Evolutionary conservation across 2,329 filamentous ascomycete genomes (phyloP), one percentile per base, ranked within the genome.

Genomic region (Penicillium oxalicum): DNA sequence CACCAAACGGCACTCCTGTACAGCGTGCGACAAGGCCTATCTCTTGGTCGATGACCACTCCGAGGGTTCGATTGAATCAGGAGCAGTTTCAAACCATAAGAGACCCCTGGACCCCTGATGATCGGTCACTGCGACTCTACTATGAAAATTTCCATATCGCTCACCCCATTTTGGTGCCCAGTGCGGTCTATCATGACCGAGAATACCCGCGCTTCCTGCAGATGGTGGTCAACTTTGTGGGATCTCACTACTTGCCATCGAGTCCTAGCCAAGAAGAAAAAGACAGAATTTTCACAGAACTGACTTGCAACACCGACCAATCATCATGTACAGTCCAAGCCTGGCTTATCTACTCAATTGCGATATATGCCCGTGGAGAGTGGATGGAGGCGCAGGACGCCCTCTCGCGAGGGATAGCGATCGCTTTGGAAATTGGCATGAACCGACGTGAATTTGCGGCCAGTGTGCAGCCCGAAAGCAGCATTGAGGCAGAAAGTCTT

Each of bases 401-500:
- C 0, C 78, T 95, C 11, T 73, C 74, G 4, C 78, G 83, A 32
- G 83, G 81, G 4, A 83, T 88, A 60, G 76, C 81, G 4, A 71
- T 91, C 33, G 87, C 88, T 1, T 66, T 93, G 9, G 81, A 88
- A 49, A 77, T 94, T 26, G 84, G 86, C 0, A 80, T 95, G 70
- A 83, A 94, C 61, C 80, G 79, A 3, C 74, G 79, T 44, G 77
- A 80, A 0, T 94, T 84, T 64, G 66, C 66, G 7, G 44, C 58
- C 1, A 56, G 63, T 9, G 40, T 57, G 11, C 57, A 55, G 28
- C 28, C 57, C 12, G 53, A 83, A 84, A 5, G 78, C 81, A 52
- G 58, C 0, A 73, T 87, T 1, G 64, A 91, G 13, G 87, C 91
- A 61, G 90, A 95, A 68, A 88, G 86, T 63, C 86, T 87, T 80